Percentiles rank a stretch among this genome's conserved stretches.
Evolutionary conservation across 306 rosid genomes (phyloP).

Genomic region (Amphicarpaea edgeworthii): DNA sequence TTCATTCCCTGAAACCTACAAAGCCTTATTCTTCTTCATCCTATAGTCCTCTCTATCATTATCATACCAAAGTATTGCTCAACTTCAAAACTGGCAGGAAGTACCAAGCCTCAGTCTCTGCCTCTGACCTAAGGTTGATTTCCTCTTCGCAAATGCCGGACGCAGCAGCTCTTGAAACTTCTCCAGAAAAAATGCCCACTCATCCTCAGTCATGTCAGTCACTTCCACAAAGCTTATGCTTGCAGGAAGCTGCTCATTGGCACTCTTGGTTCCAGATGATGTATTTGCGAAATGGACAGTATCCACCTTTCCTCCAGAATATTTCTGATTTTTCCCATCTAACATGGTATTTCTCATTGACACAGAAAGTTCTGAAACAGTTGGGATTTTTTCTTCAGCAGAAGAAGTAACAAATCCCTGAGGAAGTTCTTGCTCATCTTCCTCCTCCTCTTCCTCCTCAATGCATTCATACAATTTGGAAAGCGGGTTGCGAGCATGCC

Average conservation of each 20-base stretch:
- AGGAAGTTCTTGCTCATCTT: slow-evolving; percentile 59
- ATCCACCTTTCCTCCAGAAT: slow-evolving; percentile 60
- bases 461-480: slow-evolving; percentile 85
- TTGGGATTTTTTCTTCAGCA: slow-evolving; percentile 49
- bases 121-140: slow-evolving; percentile 79
- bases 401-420: slow-evolving; percentile 44
- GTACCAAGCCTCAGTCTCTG: slow-evolving; percentile 98
- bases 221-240: slow-evolving; percentile 83
- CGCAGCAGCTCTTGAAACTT: slow-evolving; percentile 76
- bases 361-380: slow-evolving; percentile 62
- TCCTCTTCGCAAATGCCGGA: slow-evolving; percentile 84
- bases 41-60: slow-evolving; percentile 52
- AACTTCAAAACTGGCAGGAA: slow-evolving; percentile 97
- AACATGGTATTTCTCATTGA: slow-evolving; percentile 68
- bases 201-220: slow-evolving; percentile 80
- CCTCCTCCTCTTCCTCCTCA: slow-evolving; percentile 78
- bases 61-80: slow-evolving; percentile 52
- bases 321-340: slow-evolving; percentile 65
- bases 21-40: slow-evolving; percentile 48
- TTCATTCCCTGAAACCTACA: slow-evolving; percentile 57
- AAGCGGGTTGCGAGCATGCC: slow-evolving; percentile 64
- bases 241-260: slow-evolving; percentile 91
- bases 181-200: slow-evolving; percentile 81
- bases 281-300: slow-evolving; percentile 60
- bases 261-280: slow-evolving; percentile 88